Conservation (phyloP, 306 rosid species). For the Prunus mume region DNA sequence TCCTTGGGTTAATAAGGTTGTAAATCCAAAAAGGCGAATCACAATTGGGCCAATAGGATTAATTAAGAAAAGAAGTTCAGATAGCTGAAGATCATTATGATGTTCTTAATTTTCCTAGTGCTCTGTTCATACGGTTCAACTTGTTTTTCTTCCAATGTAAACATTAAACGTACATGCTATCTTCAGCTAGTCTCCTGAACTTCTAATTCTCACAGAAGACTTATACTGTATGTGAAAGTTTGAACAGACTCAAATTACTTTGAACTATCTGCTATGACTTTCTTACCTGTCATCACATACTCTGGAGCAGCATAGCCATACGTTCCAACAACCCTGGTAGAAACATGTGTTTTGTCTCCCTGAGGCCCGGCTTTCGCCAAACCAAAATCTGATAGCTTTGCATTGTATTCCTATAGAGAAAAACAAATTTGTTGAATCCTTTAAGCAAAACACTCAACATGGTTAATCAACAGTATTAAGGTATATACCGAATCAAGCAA, state of each 20-base stretch:
- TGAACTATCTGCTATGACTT: conserved; percentile 15
- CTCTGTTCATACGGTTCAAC: background rate
- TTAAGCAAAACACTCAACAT: background rate
- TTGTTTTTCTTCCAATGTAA: background rate
- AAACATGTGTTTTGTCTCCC: conserved; percentile 97
- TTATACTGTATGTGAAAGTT: conserved; percentile 1
- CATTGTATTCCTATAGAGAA: conserved; percentile 71
- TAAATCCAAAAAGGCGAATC: no score
- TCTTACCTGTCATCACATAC: conserved; percentile 93
- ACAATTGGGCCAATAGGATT: background rate
- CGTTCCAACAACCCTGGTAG: conserved; percentile 94
- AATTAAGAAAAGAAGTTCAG: background rate
- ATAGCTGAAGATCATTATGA: background rate
- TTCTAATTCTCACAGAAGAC: background rate
- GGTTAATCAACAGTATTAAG: conserved; percentile 2
- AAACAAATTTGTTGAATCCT: conserved; percentile 14
- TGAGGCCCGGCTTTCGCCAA: conserved; percentile 97
- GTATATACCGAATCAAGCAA: conserved; percentile 86
- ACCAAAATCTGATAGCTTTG: conserved; percentile 99
- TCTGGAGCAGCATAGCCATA: conserved; percentile 98
- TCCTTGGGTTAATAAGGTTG: background rate
- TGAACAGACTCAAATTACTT: conserved; percentile 7
- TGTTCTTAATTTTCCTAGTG: background rate
- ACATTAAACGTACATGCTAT: background rate
- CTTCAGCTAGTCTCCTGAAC: background rate